A percentile compares a stretch with the other conserved stretches of the same genome.
These are phyloP conservation scores for Pedinophyceae sp. DNA, from an alignment of 139 green algal species.

Conservation along the genomic window DNA sequence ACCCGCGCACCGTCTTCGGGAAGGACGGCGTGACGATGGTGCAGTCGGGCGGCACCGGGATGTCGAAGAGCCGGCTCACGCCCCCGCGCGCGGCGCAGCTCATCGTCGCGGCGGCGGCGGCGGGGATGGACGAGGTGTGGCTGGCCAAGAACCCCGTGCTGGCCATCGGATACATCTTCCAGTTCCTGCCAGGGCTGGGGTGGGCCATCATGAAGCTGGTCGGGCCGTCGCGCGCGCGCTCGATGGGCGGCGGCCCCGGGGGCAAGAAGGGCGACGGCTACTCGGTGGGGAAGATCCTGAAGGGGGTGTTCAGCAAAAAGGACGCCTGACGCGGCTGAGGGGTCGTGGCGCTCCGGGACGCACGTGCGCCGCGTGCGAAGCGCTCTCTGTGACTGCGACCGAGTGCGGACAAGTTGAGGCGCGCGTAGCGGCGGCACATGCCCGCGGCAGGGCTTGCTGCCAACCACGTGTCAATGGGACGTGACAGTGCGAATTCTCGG, in stretches of 20 bases:
- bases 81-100: background rate
- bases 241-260: background rate
- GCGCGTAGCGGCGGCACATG: too few species aligned
- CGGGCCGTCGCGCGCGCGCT: slow-evolving; percentile 5
- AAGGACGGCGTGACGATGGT: too few species aligned
- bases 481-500: too few species aligned
- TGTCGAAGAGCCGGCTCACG: background rate
- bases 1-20: background rate
- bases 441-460: too few species aligned
- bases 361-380: too few species aligned
- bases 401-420: too few species aligned
- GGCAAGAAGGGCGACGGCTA: slow-evolving; percentile 5
- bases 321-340: too few species aligned
- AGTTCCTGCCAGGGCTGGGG: slow-evolving; percentile 6
- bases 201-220: slow-evolving; percentile 5
- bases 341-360: too few species aligned
- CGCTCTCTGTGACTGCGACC: too few species aligned
- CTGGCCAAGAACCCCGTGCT: slow-evolving; percentile 8
- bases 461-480: too few species aligned
- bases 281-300: background rate
- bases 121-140: background rate
- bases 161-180: slow-evolving; percentile 1
- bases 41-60: slow-evolving; percentile 5
- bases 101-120: background rate
- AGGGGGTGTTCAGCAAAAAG: background rate